Evolutionary conservation across 2,329 filamentous ascomycete species (phyloP).

Genomic region (Dactylella cylindrospora): DNA sequence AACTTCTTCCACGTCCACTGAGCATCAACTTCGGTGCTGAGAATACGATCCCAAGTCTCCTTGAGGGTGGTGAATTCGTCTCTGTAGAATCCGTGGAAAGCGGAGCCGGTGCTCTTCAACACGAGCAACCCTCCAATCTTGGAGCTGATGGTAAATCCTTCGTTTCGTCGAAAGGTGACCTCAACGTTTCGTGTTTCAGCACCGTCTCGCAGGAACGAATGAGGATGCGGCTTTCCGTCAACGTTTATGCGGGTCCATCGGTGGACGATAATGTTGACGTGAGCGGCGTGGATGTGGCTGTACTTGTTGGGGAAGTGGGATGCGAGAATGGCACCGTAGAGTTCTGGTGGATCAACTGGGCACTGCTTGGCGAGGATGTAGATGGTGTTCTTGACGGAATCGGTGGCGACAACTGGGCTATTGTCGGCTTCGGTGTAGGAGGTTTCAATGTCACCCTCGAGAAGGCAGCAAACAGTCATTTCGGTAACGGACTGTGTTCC

Average conservation of each 20-base stretch:
- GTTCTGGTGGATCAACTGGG: conserved; percentile 87
- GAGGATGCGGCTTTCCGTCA: conserved; percentile 86
- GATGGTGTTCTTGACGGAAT: conserved; percentile 96
- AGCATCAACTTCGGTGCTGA: conserved; percentile 88
- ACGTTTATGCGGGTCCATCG: conserved; percentile 87
- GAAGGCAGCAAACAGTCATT: conserved; percentile 88
- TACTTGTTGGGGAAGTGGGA: conserved; percentile 88
- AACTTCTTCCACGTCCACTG: conserved; percentile 83
- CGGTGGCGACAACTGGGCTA: conserved; percentile 89
- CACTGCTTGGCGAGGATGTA: conserved; percentile 94
- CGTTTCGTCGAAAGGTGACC: conserved; percentile 65
- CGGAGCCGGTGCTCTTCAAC: conserved; percentile 92
- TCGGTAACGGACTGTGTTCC: conserved; percentile 84
- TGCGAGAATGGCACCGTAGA: conserved; percentile 81
- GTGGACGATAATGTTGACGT: conserved; percentile 79
- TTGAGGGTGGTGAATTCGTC: conserved; percentile 90
- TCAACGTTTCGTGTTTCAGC: conserved; percentile 83
- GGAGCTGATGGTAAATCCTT: conserved; percentile 74
- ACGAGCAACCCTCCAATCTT: conserved; percentile 80
- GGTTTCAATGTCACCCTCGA: conserved; percentile 87
- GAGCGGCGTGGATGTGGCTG: conserved; percentile 79
- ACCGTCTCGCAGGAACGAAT: conserved; percentile 90
- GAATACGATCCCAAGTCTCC: conserved; percentile 91
- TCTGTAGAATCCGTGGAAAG: conserved; percentile 89
- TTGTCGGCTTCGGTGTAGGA: conserved; percentile 90